phyloP scores from a whole-genome alignment of 2,329 filamentous ascomycete genomes.

The Colletotrichum incanum region DNA sequence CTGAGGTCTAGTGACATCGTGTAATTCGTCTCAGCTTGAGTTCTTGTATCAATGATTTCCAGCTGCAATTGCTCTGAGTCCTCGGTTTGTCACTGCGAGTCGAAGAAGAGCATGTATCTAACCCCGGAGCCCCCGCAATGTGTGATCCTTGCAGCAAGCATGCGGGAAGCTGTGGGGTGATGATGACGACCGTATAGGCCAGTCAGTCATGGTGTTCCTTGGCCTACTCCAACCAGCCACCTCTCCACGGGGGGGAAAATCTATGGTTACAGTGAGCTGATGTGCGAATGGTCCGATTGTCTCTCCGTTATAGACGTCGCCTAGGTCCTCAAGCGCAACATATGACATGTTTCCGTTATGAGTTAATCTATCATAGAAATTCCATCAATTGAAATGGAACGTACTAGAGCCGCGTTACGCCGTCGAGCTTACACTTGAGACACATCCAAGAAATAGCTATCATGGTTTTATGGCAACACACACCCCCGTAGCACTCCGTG shows the following conservation, averaged over 20 bases:
- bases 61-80: too few species aligned
- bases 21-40: too few species aligned
- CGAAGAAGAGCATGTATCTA: neutral
- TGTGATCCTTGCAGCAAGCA: neutral
- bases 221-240: neutral
- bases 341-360: too few species aligned
- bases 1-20: too few species aligned
- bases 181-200: conserved; percentile 28
- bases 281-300: conserved; percentile 5
- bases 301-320: neutral
- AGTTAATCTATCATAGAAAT: neutral
- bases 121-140: neutral
- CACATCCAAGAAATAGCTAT: too few species aligned
- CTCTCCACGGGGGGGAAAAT: neutral
- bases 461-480: too few species aligned
- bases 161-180: conserved; percentile 28
- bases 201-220: neutral
- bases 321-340: too few species aligned
- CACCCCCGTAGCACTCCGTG: too few species aligned
- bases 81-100: too few species aligned
- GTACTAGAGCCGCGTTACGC: too few species aligned
- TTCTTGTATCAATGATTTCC: too few species aligned
- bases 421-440: too few species aligned
- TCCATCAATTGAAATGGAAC: neutral
- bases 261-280: conserved; percentile 8